These are phyloP conservation scores for Chaetomiaceae sp. DNA, from an alignment of 2,329 filamentous ascomycete genomes.

Conservation along the genomic window DNA sequence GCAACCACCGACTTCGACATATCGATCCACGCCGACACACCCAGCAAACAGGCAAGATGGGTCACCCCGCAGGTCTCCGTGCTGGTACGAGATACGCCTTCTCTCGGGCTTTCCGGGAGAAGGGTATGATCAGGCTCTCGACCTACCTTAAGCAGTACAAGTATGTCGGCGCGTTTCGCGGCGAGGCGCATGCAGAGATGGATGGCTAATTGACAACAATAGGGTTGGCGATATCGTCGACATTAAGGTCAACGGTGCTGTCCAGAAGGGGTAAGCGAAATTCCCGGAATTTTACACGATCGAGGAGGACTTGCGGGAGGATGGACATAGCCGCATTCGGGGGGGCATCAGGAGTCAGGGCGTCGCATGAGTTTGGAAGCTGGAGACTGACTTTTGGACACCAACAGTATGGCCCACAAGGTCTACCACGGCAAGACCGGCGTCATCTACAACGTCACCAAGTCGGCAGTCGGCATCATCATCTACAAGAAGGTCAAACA, in stretches of 20 bases:
- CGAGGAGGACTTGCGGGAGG: slow-evolving; percentile 10
- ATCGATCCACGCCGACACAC: slow-evolving; percentile 39
- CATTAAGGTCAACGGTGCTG: slow-evolving; percentile 96
- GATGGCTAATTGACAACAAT: slow-evolving; percentile 40
- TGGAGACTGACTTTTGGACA: slow-evolving; percentile 30
- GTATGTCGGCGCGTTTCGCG: slow-evolving; percentile 43
- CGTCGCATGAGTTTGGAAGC: no score
- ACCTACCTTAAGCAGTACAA: slow-evolving; percentile 95
- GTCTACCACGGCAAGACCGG: slow-evolving; percentile 99
- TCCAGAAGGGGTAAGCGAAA: slow-evolving; percentile 85
- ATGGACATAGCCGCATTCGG: neutral
- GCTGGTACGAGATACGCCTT: slow-evolving; percentile 91
- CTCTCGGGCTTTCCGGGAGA: slow-evolving; percentile 89
- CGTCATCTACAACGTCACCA: slow-evolving; percentile 98
- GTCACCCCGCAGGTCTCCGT: slow-evolving; percentile 83
- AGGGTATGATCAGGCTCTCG: slow-evolving; percentile 87
- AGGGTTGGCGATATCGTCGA: slow-evolving; percentile 98
- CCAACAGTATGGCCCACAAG: slow-evolving; percentile 89
- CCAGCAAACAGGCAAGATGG: slow-evolving; percentile 58
- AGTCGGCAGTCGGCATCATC: slow-evolving; percentile 95
- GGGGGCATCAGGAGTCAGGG: neutral
- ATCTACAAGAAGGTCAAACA: slow-evolving; percentile 99
- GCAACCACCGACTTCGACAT: slow-evolving; percentile 28
- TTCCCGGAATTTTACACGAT: slow-evolving; percentile 22
- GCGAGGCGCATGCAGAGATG: slow-evolving; percentile 2